These are phyloP conservation scores for Prunus davidiana DNA, from an alignment of 306 rosid genomes.

Conservation along the genomic window DNA sequence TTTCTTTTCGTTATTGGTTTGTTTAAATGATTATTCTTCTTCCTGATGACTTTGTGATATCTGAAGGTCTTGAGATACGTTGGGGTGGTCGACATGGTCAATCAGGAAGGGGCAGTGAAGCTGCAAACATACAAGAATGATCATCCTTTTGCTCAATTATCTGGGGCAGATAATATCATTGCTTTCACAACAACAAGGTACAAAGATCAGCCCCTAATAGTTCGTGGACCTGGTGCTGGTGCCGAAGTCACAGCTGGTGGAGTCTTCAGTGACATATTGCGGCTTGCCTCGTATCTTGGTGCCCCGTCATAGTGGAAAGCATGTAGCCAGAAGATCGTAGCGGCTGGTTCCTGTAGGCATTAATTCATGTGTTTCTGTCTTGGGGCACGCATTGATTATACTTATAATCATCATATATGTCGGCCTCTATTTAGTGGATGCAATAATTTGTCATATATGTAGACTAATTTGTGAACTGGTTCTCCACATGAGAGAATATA, in stretches of 20 bases:
- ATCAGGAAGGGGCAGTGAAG: conserved; percentile 65
- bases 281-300: conserved; percentile 96
- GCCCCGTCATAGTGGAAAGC: conserved; percentile 69
- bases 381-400: too few species aligned
- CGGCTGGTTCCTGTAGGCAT: not conserved
- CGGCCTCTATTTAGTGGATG: too few species aligned
- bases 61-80: conserved; percentile 93
- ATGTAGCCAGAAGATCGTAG: not conserved
- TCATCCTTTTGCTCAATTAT: conserved; percentile 94
- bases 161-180: conserved; percentile 91
- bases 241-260: conserved; percentile 99
- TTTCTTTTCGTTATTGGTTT: not conserved
- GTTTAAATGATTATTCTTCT: not conserved
- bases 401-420: too few species aligned
- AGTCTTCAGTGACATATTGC: conserved; percentile 82
- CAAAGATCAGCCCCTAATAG: conserved; percentile 74
- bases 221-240: conserved; percentile 98
- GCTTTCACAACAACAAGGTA: conserved; percentile 92
- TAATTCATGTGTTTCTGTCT: too few species aligned
- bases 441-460: too few species aligned
- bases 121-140: conserved; percentile 77
- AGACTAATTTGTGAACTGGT: too few species aligned
- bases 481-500: too few species aligned
- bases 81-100: conserved; percentile 86
- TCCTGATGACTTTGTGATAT: conserved; percentile 9